These are phyloP conservation scores for Oryza coarctata DNA, from an alignment of 176 grass and related monocot species.

Conservation along the genomic window DNA sequence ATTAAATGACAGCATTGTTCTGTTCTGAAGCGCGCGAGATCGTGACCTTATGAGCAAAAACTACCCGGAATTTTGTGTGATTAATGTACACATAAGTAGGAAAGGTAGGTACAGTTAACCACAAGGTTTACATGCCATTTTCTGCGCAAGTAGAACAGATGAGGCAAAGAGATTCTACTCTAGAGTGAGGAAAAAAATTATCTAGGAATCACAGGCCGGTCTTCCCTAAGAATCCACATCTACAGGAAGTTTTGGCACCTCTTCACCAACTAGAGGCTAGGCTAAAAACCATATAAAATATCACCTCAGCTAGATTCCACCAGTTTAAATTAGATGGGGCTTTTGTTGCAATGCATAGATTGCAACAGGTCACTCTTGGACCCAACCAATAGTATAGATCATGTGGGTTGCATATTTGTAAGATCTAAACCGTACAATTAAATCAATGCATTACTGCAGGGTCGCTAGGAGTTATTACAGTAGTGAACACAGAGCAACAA, in stretches of 20 bases:
- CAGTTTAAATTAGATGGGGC: slow-evolving; percentile 16
- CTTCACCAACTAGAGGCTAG: neutral
- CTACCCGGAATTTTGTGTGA: neutral
- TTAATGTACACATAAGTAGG: slow-evolving; percentile 4
- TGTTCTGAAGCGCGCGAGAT: neutral
- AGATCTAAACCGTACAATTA: neutral
- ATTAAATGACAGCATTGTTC: slow-evolving; percentile 11
- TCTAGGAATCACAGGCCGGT: neutral
- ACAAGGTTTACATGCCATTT: neutral
- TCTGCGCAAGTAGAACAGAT: neutral
- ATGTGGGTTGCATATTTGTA: neutral
- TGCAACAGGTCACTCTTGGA: slow-evolving; percentile 23
- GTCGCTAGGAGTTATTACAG: neutral
- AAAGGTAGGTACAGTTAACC: neutral
- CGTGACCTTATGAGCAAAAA: neutral
- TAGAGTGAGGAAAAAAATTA: neutral
- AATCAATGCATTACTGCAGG: neutral
- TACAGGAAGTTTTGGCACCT: neutral
- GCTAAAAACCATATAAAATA: neutral
- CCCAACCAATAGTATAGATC: slow-evolving; percentile 33
- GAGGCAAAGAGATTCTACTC: neutral
- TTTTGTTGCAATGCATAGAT: slow-evolving; percentile 34
- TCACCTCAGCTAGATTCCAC: slow-evolving; percentile 28
- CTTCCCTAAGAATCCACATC: neutral
- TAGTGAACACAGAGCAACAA: neutral